A percentile compares a stretch with the other conserved stretches of the same genome.
phyloP scores from a whole-genome alignment of 2,329 filamentous ascomycete genomes.

The Fusarium torulosum region DNA sequence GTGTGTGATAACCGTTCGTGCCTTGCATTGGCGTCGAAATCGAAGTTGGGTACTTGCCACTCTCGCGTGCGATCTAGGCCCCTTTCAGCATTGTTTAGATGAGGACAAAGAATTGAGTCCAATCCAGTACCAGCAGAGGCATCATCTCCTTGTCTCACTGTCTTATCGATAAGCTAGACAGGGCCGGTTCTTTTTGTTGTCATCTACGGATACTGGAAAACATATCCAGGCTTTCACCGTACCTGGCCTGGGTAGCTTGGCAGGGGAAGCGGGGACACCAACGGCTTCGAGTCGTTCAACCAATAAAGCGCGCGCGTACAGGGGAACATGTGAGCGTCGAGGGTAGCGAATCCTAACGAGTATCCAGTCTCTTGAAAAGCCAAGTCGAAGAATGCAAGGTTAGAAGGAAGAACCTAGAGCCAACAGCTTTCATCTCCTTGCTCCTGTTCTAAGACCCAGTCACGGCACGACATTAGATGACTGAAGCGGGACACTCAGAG shows the following conservation, averaged over 20 bases:
- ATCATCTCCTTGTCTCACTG: not conserved
- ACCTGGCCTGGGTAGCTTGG: conserved; percentile 30
- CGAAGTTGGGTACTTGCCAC: conserved; percentile 24
- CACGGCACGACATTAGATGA: conserved; percentile 25
- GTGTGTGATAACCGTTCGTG: conserved; percentile 39
- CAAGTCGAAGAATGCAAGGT: conserved; percentile 29
- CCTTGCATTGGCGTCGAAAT: conserved; percentile 41
- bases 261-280: conserved; percentile 35
- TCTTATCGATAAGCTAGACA: conserved; percentile 33
- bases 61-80: conserved; percentile 28
- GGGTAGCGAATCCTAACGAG: conserved; percentile 33
- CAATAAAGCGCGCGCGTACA: conserved; percentile 42
- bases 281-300: conserved; percentile 15
- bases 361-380: conserved; percentile 24
- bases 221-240: conserved; percentile 18
- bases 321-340: conserved; percentile 22
- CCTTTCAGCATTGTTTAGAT: conserved; percentile 32
- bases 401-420: conserved; percentile 19
- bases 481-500: conserved; percentile 12
- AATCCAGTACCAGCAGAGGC: conserved; percentile 26
- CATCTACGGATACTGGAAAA: conserved; percentile 18
- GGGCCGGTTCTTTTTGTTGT: conserved; percentile 22
- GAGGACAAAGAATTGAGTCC: conserved; percentile 35
- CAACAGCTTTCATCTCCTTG: conserved; percentile 28
- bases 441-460: conserved; percentile 22